These are phyloP conservation scores for Botrytis cinerea DNA, from an alignment of 2,329 filamentous ascomycete genomes.

Conservation along the genomic window DNA sequence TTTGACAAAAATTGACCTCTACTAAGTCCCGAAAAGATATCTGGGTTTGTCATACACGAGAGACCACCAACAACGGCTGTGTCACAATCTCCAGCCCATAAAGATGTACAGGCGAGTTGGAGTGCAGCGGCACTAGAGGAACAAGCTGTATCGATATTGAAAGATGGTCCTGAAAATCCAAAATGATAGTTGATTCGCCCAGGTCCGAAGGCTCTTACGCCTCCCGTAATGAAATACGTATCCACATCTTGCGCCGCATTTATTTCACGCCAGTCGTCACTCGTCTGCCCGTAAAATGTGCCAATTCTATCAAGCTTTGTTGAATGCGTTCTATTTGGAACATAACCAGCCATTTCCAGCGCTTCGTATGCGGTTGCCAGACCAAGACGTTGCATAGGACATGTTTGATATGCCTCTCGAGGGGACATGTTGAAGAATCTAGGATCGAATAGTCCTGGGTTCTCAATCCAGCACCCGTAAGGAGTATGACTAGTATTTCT, in stretches of 20 bases:
- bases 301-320: conserved; percentile 48
- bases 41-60: conserved; percentile 39
- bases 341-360: conserved; percentile 77
- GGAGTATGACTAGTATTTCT: conserved; percentile 69
- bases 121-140: conserved; percentile 45
- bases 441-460: conserved; percentile 78
- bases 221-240: conserved; percentile 41
- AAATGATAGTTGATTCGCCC: conserved; percentile 47
- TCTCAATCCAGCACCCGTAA: conserved; percentile 70
- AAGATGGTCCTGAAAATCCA: conserved; percentile 46
- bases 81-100: conserved; percentile 40
- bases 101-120: conserved; percentile 39
- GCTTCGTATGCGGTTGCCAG: conserved; percentile 79
- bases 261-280: conserved; percentile 41
- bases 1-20: conserved; percentile 41
- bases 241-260: conserved; percentile 40
- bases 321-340: conserved; percentile 44
- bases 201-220: conserved; percentile 40
- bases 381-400: conserved; percentile 78
- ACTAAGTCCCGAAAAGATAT: conserved; percentile 40
- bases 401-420: conserved; percentile 75
- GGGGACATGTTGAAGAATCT: conserved; percentile 87
- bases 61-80: conserved; percentile 41
- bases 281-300: conserved; percentile 41
- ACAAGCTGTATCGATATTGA: conserved; percentile 48